These are phyloP conservation scores for Boletus smithii DNA, from an alignment of 1,284 basidiomycete genomes.

Conservation along the genomic window DNA sequence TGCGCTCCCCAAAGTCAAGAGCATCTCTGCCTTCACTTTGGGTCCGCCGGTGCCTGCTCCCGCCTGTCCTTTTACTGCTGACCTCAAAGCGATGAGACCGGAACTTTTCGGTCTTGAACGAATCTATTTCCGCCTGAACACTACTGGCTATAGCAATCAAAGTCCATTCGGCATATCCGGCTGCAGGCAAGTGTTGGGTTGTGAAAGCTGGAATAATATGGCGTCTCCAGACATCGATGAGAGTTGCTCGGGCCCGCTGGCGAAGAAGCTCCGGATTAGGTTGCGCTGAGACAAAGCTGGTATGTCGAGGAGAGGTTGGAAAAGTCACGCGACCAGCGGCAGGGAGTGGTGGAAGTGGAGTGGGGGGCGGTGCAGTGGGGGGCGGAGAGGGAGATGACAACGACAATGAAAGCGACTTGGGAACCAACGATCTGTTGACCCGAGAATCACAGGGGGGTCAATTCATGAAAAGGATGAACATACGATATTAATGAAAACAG, in stretches of 20 bases:
- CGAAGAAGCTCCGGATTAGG: constrained; percentile 47
- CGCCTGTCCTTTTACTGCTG: not conserved
- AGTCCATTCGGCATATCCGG: constrained; percentile 31
- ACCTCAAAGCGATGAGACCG: constrained; percentile 2
- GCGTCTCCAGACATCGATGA: constrained; percentile 73
- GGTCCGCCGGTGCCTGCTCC: constrained; percentile 16
- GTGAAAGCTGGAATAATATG: constrained; percentile 56
- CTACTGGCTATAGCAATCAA: constrained; percentile 21
- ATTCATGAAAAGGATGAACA: constrained; percentile 14
- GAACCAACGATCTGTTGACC: constrained; percentile 38
- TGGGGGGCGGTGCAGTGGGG: constrained; percentile 29
- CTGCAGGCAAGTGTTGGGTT: constrained; percentile 26
- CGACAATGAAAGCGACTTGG: constrained; percentile 27
- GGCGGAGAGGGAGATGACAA: constrained; percentile 28
- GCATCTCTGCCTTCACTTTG: constrained; percentile 32
- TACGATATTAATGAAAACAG: constrained; percentile 67
- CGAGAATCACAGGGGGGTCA: constrained; percentile 7
- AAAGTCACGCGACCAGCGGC: constrained; percentile 10
- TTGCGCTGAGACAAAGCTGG: constrained; percentile 25
- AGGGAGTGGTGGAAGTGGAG: constrained; percentile 26
- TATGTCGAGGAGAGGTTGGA: constrained; percentile 8
- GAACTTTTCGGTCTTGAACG: constrained; percentile 1
- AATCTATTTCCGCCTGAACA: constrained; percentile 22
- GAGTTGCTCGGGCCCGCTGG: constrained; percentile 64
- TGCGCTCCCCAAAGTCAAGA: constrained; percentile 31